Base-by-base conservation (phyloP, 495 filamentous ascomycete genomes). In the Penicillium cosmopolitanum region DNA sequence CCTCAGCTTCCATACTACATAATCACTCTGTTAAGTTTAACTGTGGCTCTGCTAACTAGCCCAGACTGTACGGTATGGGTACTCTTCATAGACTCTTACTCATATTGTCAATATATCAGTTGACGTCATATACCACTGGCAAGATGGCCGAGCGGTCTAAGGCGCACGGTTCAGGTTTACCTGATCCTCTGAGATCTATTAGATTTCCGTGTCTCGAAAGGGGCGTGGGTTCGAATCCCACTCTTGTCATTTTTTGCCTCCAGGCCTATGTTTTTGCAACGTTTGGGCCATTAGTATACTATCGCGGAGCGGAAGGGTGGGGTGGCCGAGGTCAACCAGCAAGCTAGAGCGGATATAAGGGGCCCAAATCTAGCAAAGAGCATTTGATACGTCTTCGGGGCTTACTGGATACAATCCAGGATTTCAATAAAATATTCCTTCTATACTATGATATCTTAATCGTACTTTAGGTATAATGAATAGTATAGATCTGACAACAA, bases 201-300 rank as follows among this genome's bases (percentile, higher is more conserved):
- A 66, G 31, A 60, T 40, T 60, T 66, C 64, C 64, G 60, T 60
- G 57, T 66, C 64, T 63, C 64, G 64, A 50, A 55, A 54, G 64
- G 64, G 70, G 70, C 70, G 69, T 70, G 71, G 61, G 71, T 72
- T 73, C 69, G 61, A 73, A 73, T 72, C 71, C 63, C 69, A 68
- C 71, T 70, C 69, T 72, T 72, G 63, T 72, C 70, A 73, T 0
- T 46, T 46, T 46, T 46, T 46, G n/a, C 18, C 0, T 9, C 10
- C n/a, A 23, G 9, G 42, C 19, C 19, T 21, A 21, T 21, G 19
- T 2, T 21, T 21, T 21, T 21, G 19, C 19, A 21, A 21, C 19
- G 19, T 21, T 21, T 21, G 18, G 3, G 16, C 18, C 16, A 38
- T 31, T 31, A 31, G n/a, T n/a, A n/a, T n/a, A n/a, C n/a, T 31